These are phyloP conservation scores for Fusarium mangiferae DNA, from an alignment of 2,329 filamentous ascomycete species.

Conservation along the genomic window DNA sequence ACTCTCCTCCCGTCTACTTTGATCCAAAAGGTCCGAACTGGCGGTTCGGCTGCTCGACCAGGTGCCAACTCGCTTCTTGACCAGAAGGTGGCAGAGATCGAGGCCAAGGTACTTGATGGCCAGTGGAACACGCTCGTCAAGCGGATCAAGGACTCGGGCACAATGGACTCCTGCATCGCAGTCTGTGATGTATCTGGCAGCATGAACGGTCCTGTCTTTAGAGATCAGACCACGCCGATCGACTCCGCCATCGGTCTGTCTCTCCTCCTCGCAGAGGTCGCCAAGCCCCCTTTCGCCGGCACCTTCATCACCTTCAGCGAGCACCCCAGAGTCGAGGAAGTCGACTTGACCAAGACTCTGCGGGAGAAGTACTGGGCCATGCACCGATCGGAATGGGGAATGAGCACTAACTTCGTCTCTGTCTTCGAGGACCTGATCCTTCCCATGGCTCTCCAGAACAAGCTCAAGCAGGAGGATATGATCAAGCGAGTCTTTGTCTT, in stretches of 20 bases:
- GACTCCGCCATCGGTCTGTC: conserved; percentile 66
- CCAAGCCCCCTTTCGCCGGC: conserved; percentile 62
- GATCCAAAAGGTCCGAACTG: conserved; percentile 43
- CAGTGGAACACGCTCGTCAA: conserved; percentile 70
- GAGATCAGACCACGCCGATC: conserved; percentile 60
- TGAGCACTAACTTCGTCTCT: conserved; percentile 62
- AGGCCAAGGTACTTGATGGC: conserved; percentile 54
- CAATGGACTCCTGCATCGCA: conserved; percentile 63
- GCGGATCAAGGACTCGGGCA: conserved; percentile 65
- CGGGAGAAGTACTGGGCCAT: conserved; percentile 54
- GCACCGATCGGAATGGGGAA: conserved; percentile 48
- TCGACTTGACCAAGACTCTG: conserved; percentile 54
- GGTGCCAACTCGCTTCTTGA: conserved; percentile 35
- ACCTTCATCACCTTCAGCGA: conserved; percentile 65
- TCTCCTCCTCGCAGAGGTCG: conserved; percentile 64
- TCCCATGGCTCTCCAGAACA: conserved; percentile 61
- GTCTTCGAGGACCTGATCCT: conserved; percentile 66
- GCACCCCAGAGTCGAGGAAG: conserved; percentile 52
- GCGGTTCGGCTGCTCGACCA: not conserved
- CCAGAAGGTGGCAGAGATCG: conserved; percentile 46
- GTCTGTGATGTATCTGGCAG: conserved; percentile 68
- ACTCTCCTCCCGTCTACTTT: conserved; percentile 64
- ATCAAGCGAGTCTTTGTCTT: conserved; percentile 70
- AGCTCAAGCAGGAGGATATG: conserved; percentile 66
- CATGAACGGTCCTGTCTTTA: conserved; percentile 55